These are phyloP conservation scores for Lasiodiplodia gonubiensis DNA, from an alignment of 2,329 filamentous ascomycete species.

Conservation along the genomic window DNA sequence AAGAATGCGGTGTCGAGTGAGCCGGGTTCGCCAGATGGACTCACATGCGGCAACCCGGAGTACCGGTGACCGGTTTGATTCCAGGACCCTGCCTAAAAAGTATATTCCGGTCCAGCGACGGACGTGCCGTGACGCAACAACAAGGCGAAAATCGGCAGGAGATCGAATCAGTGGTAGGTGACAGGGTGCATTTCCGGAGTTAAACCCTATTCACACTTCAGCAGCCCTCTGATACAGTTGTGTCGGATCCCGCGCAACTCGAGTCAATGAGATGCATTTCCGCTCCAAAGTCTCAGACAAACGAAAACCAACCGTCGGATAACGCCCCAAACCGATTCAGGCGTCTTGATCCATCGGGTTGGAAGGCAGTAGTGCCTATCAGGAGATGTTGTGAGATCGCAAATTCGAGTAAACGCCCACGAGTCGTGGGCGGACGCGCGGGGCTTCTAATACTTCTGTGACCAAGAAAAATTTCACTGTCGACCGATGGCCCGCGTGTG, in stretches of 20 bases:
- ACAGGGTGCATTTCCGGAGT: slow-evolving; percentile 17
- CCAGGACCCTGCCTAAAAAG: slow-evolving; percentile 7
- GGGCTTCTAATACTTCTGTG: slow-evolving; percentile 1
- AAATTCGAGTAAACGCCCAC: not conserved
- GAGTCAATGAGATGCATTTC: slow-evolving; percentile 16
- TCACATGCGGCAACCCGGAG: slow-evolving; percentile 21
- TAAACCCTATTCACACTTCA: slow-evolving; percentile 26
- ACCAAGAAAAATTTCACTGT: not conserved
- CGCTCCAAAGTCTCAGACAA: slow-evolving; percentile 6
- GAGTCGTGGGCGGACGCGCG: slow-evolving; percentile 8
- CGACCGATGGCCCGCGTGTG: slow-evolving; percentile 7
- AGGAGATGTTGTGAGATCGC: slow-evolving; percentile 5
- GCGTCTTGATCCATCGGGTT: not conserved
- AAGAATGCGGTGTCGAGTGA: not conserved
- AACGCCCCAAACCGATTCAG: slow-evolving; percentile 13
- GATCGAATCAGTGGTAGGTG: not conserved
- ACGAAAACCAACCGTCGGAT: slow-evolving; percentile 13
- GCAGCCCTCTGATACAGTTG: slow-evolving; percentile 3
- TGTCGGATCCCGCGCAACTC: slow-evolving; percentile 12
- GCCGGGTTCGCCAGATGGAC: slow-evolving; percentile 1
- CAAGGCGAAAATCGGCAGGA: not conserved
- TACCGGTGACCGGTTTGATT: not conserved
- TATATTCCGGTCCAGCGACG: not conserved
- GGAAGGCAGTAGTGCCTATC: slow-evolving; percentile 16
- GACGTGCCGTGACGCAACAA: not conserved